Evolutionary conservation across 2,329 filamentous ascomycete species (phyloP), one percentile per base, ranked within the genome.

Genomic region (Xylaria sp.): DNA sequence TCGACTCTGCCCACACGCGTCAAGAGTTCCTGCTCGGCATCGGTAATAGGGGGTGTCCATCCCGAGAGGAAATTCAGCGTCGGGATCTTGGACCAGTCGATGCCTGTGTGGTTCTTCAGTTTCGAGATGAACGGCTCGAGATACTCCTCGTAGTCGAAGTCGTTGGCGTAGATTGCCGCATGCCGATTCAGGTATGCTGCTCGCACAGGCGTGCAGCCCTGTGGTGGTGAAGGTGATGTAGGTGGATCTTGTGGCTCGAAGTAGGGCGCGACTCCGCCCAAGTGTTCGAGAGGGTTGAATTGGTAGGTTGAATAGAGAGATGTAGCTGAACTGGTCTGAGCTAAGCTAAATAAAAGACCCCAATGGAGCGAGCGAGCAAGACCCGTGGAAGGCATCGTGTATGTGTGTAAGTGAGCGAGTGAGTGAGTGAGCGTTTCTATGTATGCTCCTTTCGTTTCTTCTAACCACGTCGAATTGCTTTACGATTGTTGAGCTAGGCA

Each of bases 1-100:
- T 91, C 88, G 4, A 90, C 81, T 69, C 83, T 83, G n/a, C 89
- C 89, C 20, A 89, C 84, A 18, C 86, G 83, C 13, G 89, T 91
- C 55, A 91, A 76, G n/a, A 89, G 81, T 72, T 89, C 88, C 23
- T 84, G 78, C 72, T 90, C 87, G 15, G 86, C 81, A 3, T 84
- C 84, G 8, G 88, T 84, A 52, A 90, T 81, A 5, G 89, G 89
- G 0, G 86, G 81, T 18, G 82, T 78, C 89, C 89, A 91, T 39
- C 79, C 80, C 1, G 81, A 77, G 28, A 91, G 79, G 75, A 91
- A 91, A 64, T 82, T 83, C 15, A 91, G 79, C 13, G 83, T 79
- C 0, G 86, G 86, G 0, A 89, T 83, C 67, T 82, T 83, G 70
- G 81, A 81, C 89, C 89, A 91, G 70, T 90, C 83, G 52, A 86